Base-by-base conservation (phyloP, 1,284 basidiomycete genomes). In the Malassezia arunalokei region DNA sequence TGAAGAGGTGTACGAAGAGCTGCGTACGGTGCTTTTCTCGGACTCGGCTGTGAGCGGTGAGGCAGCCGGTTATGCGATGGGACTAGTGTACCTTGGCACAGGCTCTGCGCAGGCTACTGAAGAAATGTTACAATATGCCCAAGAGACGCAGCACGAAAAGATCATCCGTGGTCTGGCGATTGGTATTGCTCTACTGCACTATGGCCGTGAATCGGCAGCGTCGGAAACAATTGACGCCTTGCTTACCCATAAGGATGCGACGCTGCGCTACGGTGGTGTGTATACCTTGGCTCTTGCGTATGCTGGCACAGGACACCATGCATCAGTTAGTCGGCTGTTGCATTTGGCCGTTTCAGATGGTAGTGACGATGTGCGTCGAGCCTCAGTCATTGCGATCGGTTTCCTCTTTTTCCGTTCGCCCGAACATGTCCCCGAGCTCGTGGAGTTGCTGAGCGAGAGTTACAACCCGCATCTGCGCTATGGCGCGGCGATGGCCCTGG, bases 131-230 rank as follows among this genome's bases (percentile, higher is more conserved):
- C 66, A 71, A 60, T 73, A 73, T 48, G 71, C 71, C 1, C 71
- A 71, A 54, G 71, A 73, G 54, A 73, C 71, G 39, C 66, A 69
- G 61, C 71, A 73, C 57, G 69, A 73, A 40, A 73, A 73, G 60
- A 73, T 73, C 60, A 71, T 71, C 43, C 68, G 71, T 33, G 71
- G 71, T 51, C 62, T 73, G 14, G 71, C 71, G 43, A 66, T 73
- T 35, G 71, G 71, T 43, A 59, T 71, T 42, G 64, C 69, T n/a
- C 59, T 73, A 24, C 58, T 73, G 46, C 65, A 68, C 51, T 73
- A 73, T 53, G 71, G 71, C n/a, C 63, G 64, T 50, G 67, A 71
- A 53, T 63, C 68, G 42, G 51, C 58, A 51, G 71, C 71, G 15
- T 69, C 71, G 30, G 50, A 48, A 9, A 66, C 68, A 58, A 71